Percentiles rank a stretch among this genome's conserved stretches.
These are phyloP conservation scores for Rubroboletus pulcherrimus DNA, from an alignment of 768 basidiomycete genomes.

Conservation along the genomic window DNA sequence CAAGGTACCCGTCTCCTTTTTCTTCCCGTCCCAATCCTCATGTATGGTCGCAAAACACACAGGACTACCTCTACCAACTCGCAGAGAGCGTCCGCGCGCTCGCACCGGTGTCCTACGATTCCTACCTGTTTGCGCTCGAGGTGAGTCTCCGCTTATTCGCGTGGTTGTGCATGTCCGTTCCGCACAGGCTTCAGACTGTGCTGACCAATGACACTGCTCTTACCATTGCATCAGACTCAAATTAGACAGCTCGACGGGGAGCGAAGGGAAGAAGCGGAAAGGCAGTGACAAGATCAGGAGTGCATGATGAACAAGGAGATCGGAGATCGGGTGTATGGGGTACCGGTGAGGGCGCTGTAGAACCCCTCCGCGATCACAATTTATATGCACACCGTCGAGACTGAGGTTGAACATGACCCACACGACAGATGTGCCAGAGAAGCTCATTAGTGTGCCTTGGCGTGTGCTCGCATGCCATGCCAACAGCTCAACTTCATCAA, in stretches of 20 bases:
- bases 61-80: slow-evolving; percentile 88
- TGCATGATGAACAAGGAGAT: not conserved
- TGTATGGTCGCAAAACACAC: not conserved
- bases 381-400: not conserved
- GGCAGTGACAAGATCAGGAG: not conserved
- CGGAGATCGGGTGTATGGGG: not conserved
- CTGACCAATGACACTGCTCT: not conserved
- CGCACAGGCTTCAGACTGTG: not conserved
- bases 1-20: slow-evolving; percentile 49
- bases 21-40: not conserved
- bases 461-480: not conserved
- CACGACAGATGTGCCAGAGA: too few species aligned
- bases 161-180: not conserved
- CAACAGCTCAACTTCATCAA: not conserved
- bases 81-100: slow-evolving; percentile 66
- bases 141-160: slow-evolving; percentile 33
- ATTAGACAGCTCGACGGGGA: slow-evolving; percentile 12
- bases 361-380: not conserved
- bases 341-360: not conserved
- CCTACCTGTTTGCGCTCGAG: slow-evolving; percentile 75
- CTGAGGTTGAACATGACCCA: too few species aligned
- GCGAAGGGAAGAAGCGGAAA: not conserved
- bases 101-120: slow-evolving; percentile 69
- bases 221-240: slow-evolving; percentile 1
- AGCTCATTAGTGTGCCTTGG: not conserved